Evolutionary conservation across 148 eudicot genomes (phyloP).

Genomic region (Spergularia bocconei): DNA sequence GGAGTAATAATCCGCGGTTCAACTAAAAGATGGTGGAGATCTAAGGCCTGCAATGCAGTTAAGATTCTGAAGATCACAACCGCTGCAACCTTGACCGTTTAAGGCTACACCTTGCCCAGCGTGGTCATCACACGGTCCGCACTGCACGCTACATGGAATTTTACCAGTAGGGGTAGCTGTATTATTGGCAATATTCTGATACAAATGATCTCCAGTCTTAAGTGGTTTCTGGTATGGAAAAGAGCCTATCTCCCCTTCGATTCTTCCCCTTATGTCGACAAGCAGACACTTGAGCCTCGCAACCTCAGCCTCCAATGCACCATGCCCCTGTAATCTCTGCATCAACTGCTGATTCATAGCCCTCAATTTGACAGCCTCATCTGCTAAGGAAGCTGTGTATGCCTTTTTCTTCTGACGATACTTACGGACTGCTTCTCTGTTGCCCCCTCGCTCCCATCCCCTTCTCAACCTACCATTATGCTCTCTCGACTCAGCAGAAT

Average conservation of each 20-base stretch:
- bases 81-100: background rate
- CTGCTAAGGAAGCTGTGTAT: slow-evolving; percentile 53
- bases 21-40: background rate
- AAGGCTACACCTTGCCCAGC: too few relatives aligned
- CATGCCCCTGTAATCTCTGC: slow-evolving; percentile 56
- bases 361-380: slow-evolving; percentile 58
- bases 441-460: slow-evolving; percentile 51
- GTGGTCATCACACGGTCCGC: background rate
- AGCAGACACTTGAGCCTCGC: slow-evolving; percentile 73
- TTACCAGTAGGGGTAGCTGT: background rate
- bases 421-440: slow-evolving; percentile 81
- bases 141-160: background rate
- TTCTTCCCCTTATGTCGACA: slow-evolving; percentile 72
- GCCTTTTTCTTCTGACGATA: slow-evolving; percentile 81
- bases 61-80: background rate
- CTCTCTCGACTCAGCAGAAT: slow-evolving; percentile 42
- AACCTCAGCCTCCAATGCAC: slow-evolving; percentile 61
- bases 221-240: slow-evolving; percentile 58
- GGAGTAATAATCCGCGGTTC: background rate
- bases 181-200: background rate
- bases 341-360: slow-evolving; percentile 60
- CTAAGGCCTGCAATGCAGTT: background rate
- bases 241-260: slow-evolving; percentile 70
- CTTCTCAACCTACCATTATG: slow-evolving; percentile 29
- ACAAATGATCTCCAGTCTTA: background rate